Base-by-base conservation (phyloP, 1,284 basidiomycete species). In the Fomes fomentarius region DNA sequence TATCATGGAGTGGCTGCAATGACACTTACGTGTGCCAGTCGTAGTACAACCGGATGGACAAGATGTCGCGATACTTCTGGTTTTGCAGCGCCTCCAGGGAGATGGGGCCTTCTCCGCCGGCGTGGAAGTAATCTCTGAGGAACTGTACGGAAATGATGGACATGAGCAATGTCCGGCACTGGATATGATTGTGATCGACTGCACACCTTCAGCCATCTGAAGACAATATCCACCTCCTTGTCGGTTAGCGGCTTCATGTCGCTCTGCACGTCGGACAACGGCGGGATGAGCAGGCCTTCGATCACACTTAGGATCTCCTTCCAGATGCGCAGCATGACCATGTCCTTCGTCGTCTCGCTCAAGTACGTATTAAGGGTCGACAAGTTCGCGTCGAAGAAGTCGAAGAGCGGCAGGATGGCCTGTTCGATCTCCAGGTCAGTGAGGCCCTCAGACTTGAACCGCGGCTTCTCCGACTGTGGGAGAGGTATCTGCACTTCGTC, bases 151-250 rank as follows among this genome's bases (percentile, higher is more conserved):
- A 61, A 38, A 10, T 12, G 6, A 7, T 12, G 14, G 19, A 11
- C 19, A 14, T 10, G 12, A 24, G 21, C 38, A 15, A 6, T 24
- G 21, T 14, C 10, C 19, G 2, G 21, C 21, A 22, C 22, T 2
- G 17, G 4, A 22, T 12, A 24, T 24, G 21, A 5, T 38, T n/a
- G n/a, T n/a, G n/a, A n/a, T n/a, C 6, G n/a, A 25, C 24, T 11
- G 19, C 38, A 12, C 56, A 92, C 93, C 82, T 94, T 94, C 47
- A 98, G 74, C 97, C 97, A 99, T 69, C 96, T 97, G 77, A 98
- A 95, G 10, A 96, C 96, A 52, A 99, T 91, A 67, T 98, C 96
- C 25, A 98, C 92, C 74, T 98, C 96, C 74, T 96, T 95, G 66
- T 97, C 96, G 31, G 82, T 87, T 64, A 99, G 71, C 12, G 94